A percentile compares a stretch with the other conserved stretches of the same genome.
phyloP scores from a whole-genome alignment of 495 filamentous ascomycete species.

The Schizothecium vesticola region DNA sequence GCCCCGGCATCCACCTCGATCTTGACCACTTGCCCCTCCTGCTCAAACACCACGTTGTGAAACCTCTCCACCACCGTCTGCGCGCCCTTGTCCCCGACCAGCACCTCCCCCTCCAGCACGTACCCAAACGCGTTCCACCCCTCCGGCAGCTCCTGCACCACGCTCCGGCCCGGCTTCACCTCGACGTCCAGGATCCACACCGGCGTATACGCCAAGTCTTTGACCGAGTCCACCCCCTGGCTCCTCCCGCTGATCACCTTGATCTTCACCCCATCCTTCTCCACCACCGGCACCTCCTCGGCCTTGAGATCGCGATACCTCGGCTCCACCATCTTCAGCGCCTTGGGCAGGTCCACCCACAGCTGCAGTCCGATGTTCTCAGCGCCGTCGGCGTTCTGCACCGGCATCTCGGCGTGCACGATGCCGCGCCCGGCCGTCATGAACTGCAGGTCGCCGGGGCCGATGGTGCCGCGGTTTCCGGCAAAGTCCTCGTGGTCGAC shows the following conservation, averaged over 20 bases:
- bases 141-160: slow-evolving; percentile 66
- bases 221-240: slow-evolving; percentile 76
- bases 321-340: slow-evolving; percentile 83
- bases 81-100: slow-evolving; percentile 58
- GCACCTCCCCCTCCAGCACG: slow-evolving; percentile 61
- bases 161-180: slow-evolving; percentile 70
- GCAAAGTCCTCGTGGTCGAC: slow-evolving; percentile 97
- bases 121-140: slow-evolving; percentile 94
- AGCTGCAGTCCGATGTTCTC: slow-evolving; percentile 86
- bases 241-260: slow-evolving; percentile 86
- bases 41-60: slow-evolving; percentile 88
- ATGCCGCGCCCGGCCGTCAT: slow-evolving; percentile 94
- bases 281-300: slow-evolving; percentile 69
- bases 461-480: slow-evolving; percentile 80
- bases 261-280: slow-evolving; percentile 67
- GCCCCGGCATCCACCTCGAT: slow-evolving; percentile 65
- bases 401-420: slow-evolving; percentile 96
- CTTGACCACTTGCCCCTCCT: slow-evolving; percentile 66
- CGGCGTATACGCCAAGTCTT: slow-evolving; percentile 90
- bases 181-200: slow-evolving; percentile 88
- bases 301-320: slow-evolving; percentile 81
- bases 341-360: slow-evolving; percentile 85
- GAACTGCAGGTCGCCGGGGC: slow-evolving; percentile 85
- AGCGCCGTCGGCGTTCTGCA: slow-evolving; percentile 67
- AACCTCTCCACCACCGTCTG: slow-evolving; percentile 60